These are phyloP conservation scores for Penicillium fimorum DNA, from an alignment of 495 filamentous ascomycete species.

Conservation along the genomic window DNA sequence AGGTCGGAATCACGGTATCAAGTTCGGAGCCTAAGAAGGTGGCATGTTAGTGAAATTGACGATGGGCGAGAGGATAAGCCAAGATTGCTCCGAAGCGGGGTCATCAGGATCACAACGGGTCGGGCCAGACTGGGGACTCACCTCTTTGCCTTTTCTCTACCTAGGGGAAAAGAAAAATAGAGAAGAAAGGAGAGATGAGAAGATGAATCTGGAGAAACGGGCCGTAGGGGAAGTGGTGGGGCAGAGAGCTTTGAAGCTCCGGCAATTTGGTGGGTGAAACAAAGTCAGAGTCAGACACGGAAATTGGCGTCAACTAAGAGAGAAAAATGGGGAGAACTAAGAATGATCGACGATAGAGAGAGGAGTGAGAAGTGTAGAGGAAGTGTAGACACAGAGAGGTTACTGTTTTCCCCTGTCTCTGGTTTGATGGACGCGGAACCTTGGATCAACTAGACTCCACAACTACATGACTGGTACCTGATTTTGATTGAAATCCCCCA, in stretches of 20 bases:
- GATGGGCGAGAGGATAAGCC: slow-evolving; percentile 2
- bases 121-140: not conserved
- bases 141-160: slow-evolving; percentile 1
- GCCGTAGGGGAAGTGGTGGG: slow-evolving; percentile 8
- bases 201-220: slow-evolving; percentile 15
- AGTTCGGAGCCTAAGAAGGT: slow-evolving; percentile 5
- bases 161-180: not conserved
- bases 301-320: not conserved
- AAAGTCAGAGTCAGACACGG: not conserved
- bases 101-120: slow-evolving; percentile 8
- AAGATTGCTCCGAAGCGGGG: slow-evolving; percentile 11
- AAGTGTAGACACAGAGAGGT: not conserved
- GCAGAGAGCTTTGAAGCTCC: slow-evolving; percentile 9
- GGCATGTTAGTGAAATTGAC: slow-evolving; percentile 10
- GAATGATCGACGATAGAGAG: not conserved
- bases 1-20: not conserved
- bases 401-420: not conserved
- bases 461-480: slow-evolving; percentile 4
- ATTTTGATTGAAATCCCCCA: not conserved
- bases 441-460: slow-evolving; percentile 12
- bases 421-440: slow-evolving; percentile 10
- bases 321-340: not conserved
- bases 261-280: slow-evolving; percentile 8
- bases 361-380: not conserved
- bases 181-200: not conserved